phyloP scores from a whole-genome alignment of 164 flowering plant species.

The Sedum album region DNA sequence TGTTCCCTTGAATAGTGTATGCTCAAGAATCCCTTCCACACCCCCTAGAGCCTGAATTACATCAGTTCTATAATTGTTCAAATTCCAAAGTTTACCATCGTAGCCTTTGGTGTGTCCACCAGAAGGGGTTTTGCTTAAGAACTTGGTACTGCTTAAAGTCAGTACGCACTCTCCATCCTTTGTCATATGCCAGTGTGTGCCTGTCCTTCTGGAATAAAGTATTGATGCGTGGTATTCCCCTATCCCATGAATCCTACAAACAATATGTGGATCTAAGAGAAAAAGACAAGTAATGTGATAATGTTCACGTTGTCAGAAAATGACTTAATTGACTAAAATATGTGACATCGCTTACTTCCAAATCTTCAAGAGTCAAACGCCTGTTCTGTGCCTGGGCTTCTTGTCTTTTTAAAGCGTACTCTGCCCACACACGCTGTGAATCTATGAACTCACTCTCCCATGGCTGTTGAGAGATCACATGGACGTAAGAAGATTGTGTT shows the following conservation, averaged over 20 bases:
- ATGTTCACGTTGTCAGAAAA: background rate
- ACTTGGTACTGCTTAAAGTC: constrained; percentile 99
- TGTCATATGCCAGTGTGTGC: constrained; percentile 96
- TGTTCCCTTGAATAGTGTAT: constrained; percentile 96
- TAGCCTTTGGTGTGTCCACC: constrained; percentile 99
- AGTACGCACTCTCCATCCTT: constrained; percentile 99
- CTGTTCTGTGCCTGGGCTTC: constrained; percentile 99
- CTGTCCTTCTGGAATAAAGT: constrained; percentile 96
- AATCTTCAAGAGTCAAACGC: constrained; percentile 93
- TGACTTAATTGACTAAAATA: background rate
- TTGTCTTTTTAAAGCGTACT: constrained; percentile 96
- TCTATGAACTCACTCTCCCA: constrained; percentile 99
- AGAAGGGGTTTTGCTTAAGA: constrained; percentile 93
- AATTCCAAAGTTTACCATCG: constrained; percentile 98
- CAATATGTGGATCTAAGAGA: background rate
- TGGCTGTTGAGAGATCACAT: constrained; percentile 42
- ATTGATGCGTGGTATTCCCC: constrained; percentile 97
- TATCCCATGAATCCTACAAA: constrained; percentile 94
- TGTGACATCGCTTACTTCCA: constrained; percentile 52
- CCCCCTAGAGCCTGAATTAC: constrained; percentile 99
- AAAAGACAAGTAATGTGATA: background rate
- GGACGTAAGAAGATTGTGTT: background rate
- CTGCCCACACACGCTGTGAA: constrained; percentile 99
- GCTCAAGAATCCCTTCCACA: constrained; percentile 98
- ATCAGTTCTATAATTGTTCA: constrained; percentile 96